Conservation (phyloP, 2,329 filamentous ascomycete genomes). For the Allantophomopsis cytisporea region DNA sequence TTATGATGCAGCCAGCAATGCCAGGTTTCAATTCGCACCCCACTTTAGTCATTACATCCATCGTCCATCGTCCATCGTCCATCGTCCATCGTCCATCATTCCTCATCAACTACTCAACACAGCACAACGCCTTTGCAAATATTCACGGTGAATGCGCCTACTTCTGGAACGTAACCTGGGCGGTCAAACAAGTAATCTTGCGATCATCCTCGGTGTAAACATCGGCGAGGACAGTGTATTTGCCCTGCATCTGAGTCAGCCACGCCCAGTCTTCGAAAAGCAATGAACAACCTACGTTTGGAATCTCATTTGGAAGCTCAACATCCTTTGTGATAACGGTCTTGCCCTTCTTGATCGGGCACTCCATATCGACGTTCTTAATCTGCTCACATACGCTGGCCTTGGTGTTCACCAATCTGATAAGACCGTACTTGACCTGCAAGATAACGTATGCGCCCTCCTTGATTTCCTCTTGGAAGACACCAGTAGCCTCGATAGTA, state of each 20-base stretch:
- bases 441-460: slow-evolving; percentile 72
- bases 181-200: slow-evolving; percentile 78
- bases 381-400: slow-evolving; percentile 85
- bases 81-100: no score
- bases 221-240: slow-evolving; percentile 79
- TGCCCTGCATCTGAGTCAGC: slow-evolving; percentile 43
- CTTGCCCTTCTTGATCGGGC: slow-evolving; percentile 72
- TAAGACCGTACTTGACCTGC: slow-evolving; percentile 87
- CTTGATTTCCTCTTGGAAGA: slow-evolving; percentile 57
- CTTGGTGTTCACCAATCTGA: slow-evolving; percentile 70
- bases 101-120: no score
- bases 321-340: slow-evolving; percentile 68
- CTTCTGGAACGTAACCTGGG: slow-evolving; percentile 47
- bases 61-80: no score
- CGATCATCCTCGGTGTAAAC: slow-evolving; percentile 61
- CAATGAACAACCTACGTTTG: slow-evolving; percentile 50
- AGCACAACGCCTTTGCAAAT: no score
- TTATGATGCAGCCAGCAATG: slow-evolving; percentile 8
- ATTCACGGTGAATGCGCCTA: background rate
- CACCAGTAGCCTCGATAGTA: slow-evolving; percentile 65
- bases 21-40: background rate
- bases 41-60: no score
- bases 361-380: slow-evolving; percentile 75
- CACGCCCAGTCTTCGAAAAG: no score
- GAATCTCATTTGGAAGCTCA: slow-evolving; percentile 74